Base-by-base conservation (phyloP, 2,329 filamentous ascomycete species). In the Chrysoporthe cubensis region DNA sequence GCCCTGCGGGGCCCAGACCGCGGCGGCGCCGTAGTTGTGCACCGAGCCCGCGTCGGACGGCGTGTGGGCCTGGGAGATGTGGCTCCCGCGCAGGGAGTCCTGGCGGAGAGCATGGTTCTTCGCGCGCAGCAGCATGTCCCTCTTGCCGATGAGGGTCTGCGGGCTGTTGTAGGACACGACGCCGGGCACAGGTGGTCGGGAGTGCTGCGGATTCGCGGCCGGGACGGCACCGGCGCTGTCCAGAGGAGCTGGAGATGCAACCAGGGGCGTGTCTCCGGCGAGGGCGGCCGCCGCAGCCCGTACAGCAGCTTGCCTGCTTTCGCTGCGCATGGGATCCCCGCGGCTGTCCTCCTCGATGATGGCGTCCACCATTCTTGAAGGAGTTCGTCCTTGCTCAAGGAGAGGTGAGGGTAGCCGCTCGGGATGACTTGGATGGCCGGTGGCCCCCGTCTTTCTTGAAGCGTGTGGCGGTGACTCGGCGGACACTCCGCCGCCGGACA, bases 101-200 rank as follows among this genome's bases (percentile, higher is more conserved):
- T 62, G 66, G 76, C 76, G 58, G 73, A 73, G 58, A 75, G 75
- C 14, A 68, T 71, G 65, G 64, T 64, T 46, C 71, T 84, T 87
- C 72, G 78, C 84, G 37, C 84, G 83, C 26, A 88, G 78, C 56
- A 85, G 81, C 75, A 82, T 79, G 48, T 88, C 86, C 14, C 86
- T 82, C 75, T 85, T 82, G 1, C 84, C 85, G 40, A 89, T 80
- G 6, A 88, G 79, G 5, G 85, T 88, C 71, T 87, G 83, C 0
- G 84, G 83, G 68, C 80, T 83, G n/a, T 79, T 76, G 69, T 83
- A 85, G 0, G 85, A 85, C 2, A 85, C 78, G 2, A 86, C 75
- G 1, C 84, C 84, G 0, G 83, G 80, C 0, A 80, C 74, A 0
- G 80, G 73, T 2, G 75, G 72, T 60, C 54, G 67, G n/a, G 66